These are phyloP conservation scores for Torulaspora quercuum DNA, from an alignment of 805 yeast genomes.

Conservation along the genomic window DNA sequence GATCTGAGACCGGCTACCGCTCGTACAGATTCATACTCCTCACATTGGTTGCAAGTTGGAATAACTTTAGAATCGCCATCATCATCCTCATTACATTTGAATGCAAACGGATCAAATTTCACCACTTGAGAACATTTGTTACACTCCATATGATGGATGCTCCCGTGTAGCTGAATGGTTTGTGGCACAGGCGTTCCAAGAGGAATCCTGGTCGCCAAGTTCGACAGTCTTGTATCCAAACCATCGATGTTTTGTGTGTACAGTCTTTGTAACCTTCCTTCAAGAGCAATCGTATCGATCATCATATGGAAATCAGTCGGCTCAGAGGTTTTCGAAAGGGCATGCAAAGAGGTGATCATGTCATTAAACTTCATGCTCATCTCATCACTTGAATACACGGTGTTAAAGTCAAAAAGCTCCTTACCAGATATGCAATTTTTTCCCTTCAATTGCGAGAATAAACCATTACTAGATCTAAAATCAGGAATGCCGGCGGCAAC, in stretches of 20 bases:
- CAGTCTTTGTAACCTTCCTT: constrained; percentile 63
- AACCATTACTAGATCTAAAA: constrained; percentile 74
- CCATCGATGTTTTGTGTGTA: constrained; percentile 90
- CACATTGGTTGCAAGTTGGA: constrained; percentile 65
- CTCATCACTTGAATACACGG: constrained; percentile 62
- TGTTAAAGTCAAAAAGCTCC: constrained; percentile 68
- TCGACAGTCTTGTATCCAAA: constrained; percentile 57
- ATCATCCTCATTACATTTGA: constrained; percentile 38
- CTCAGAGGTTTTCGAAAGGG: constrained; percentile 49
- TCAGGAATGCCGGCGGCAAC: constrained; percentile 91
- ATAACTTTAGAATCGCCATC: constrained; percentile 23
- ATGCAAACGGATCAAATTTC: constrained; percentile 50
- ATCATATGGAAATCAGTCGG: constrained; percentile 76
- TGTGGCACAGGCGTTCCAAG: constrained; percentile 48
- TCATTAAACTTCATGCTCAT: constrained; percentile 65
- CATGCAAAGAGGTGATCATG: constrained; percentile 62
- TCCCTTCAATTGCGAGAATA: constrained; percentile 54
- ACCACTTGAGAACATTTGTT: constrained; percentile 66
- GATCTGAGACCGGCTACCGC: constrained; percentile 59
- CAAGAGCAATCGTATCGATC: constrained; percentile 55
- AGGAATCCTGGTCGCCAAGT: constrained; percentile 50
- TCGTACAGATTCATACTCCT: constrained; percentile 54
- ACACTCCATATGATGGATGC: constrained; percentile 68
- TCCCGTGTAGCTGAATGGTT: constrained; percentile 83
- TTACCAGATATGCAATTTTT: constrained; percentile 50